These are phyloP conservation scores for Termitomyces eurrhizus DNA, from an alignment of 768 basidiomycete species.

Conservation along the genomic window DNA sequence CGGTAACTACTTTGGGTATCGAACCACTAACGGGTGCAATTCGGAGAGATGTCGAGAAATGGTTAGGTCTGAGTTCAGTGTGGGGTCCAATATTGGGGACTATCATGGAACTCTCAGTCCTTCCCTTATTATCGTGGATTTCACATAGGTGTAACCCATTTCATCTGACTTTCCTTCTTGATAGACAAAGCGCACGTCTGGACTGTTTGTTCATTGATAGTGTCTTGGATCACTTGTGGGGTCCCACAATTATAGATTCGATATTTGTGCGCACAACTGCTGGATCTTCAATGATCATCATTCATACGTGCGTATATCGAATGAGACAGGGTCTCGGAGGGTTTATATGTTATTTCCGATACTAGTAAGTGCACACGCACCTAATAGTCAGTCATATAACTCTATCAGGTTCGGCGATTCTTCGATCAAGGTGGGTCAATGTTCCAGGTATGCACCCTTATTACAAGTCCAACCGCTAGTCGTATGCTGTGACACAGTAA, in stretches of 20 bases:
- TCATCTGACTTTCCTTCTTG: background rate
- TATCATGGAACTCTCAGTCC: background rate
- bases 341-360: background rate
- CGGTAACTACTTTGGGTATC: background rate
- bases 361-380: background rate
- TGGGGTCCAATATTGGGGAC: background rate
- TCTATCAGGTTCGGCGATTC: constrained; percentile 18
- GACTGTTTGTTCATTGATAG: background rate
- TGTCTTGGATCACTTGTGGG: background rate
- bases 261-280: background rate
- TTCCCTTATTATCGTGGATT: background rate
- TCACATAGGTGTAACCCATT: background rate
- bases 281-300: background rate
- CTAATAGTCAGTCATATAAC: constrained; percentile 6
- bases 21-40: constrained; percentile 2
- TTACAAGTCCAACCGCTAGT: constrained; percentile 3
- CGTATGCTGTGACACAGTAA: background rate
- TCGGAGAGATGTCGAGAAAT: constrained; percentile 5
- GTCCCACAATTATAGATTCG: background rate
- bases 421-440: constrained; percentile 17
- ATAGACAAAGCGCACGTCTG: too few species aligned
- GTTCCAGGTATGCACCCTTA: constrained; percentile 4
- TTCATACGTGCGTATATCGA: background rate
- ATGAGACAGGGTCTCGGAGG: background rate
- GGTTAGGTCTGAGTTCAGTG: background rate